Evolutionary conservation across 768 basidiomycete genomes (phyloP).

Genomic region (Termitomyces sp.): DNA sequence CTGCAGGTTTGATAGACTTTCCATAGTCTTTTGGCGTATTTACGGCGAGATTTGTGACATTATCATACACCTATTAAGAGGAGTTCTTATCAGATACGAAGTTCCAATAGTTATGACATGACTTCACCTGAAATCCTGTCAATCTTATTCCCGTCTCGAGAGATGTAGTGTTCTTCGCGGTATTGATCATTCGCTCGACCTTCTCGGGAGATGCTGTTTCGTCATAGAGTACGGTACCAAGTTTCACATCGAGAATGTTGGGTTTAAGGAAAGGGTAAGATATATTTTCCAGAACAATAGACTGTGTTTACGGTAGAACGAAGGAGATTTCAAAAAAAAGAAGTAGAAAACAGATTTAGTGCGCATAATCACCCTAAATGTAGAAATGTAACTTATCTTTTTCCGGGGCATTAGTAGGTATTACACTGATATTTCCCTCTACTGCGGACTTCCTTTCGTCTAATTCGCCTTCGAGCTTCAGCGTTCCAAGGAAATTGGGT

Average conservation of each 20-base stretch:
- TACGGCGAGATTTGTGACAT: conserved; percentile 48
- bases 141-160: conserved; percentile 73
- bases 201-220: conserved; percentile 67
- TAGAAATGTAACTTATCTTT: conserved; percentile 18
- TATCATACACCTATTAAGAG: conserved; percentile 66
- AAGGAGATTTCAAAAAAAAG: not conserved
- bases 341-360: not conserved
- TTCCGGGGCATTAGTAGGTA: conserved; percentile 6
- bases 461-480: conserved; percentile 66
- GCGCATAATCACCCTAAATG: not conserved
- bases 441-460: conserved; percentile 26
- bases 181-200: conserved; percentile 68
- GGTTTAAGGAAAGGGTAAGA: conserved; percentile 71
- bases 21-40: conserved; percentile 76
- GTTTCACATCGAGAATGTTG: conserved; percentile 88
- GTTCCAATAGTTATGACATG: not conserved
- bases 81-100: not conserved
- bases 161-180: conserved; percentile 70
- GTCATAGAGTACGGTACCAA: conserved; percentile 88
- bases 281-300: conserved; percentile 84
- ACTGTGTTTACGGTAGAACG: conserved; percentile 38
- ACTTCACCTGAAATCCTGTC: conserved; percentile 85
- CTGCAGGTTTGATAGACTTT: conserved; percentile 60
- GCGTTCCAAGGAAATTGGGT: conserved; percentile 76
- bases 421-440: conserved; percentile 14